Base-by-base conservation (phyloP, 495 filamentous ascomycete species). In the Lichenothelia convexa region DNA sequence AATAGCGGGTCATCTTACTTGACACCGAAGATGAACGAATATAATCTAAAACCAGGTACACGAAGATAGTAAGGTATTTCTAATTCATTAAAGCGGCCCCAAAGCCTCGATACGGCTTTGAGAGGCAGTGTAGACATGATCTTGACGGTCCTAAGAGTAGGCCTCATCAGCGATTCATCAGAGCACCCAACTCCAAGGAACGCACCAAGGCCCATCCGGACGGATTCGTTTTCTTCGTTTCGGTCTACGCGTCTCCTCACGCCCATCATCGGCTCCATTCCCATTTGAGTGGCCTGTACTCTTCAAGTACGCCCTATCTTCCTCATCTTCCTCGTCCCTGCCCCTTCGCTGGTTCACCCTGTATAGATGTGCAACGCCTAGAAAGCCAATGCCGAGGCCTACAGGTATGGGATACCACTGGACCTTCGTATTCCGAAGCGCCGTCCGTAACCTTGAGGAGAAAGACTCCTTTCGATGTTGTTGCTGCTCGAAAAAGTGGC, bases 401-500 rank as follows among this genome's bases (percentile, higher is more conserved):
- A 93, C 70, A 16, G 89, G 91, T 50, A 97, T 95, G n/a, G 81
- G 81, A 58, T 86, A 78, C 89, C 89, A 97, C 66, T 80, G 70
- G 34, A 93, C 68, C 46, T 77, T 89, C 20, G 80, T 91, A 41
- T 76, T 63, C 38, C 65, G 58, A 42, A 80, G 62, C 6, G 75
- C 78, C 27, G 68, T 63, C 33, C 68, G 70, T 42, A 73, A 60
- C 29, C 71, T 59, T 36, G 68, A 69, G 17, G 68, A 53, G 55
- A 82, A 86, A 4, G 75, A 69, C 23, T 71, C 65, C 38, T 64
- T 67, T 18, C 61, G 43, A 35, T 60, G 43, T 47, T 53, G 41
- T 53, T 50, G 35, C 47, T 46, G 40, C 55, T 56, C 62, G 30
- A 62, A 45, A 31, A 45, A 45, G 43, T 56, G 55, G 34, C 59